Conservation (phyloP, 148 eudicot genomes). For the Vaccinium myrtillus region DNA sequence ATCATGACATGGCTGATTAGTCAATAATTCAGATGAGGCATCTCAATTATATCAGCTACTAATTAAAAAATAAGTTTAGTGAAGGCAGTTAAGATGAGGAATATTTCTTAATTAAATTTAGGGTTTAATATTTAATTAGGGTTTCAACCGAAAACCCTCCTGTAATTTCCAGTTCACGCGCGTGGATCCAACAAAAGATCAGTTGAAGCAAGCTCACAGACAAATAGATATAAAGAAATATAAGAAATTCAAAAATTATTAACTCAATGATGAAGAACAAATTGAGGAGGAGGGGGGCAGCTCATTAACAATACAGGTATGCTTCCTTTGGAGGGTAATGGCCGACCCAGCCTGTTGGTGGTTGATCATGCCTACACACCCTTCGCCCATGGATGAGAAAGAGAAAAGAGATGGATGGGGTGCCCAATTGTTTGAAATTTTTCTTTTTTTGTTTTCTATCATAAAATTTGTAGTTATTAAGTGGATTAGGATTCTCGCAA, state of each 20-base stretch:
- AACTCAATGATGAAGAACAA: neutral
- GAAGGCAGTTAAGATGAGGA: slow-evolving; percentile 25
- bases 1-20: neutral
- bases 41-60: neutral
- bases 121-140: slow-evolving; percentile 9
- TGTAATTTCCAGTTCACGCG: slow-evolving; percentile 13
- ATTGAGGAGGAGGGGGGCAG: neutral
- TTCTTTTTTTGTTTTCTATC: neutral
- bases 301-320: slow-evolving; percentile 2
- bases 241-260: neutral
- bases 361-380: slow-evolving; percentile 28
- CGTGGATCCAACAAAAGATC: slow-evolving; percentile 20
- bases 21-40: slow-evolving; percentile 12
- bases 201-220: neutral
- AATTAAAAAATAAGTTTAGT: slow-evolving; percentile 1
- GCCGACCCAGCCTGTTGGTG: slow-evolving; percentile 49
- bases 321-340: slow-evolving; percentile 34
- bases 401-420: neutral
- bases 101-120: neutral
- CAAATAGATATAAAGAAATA: neutral
- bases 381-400: slow-evolving; percentile 4
- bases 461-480: neutral
- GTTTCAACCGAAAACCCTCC: slow-evolving; percentile 17
- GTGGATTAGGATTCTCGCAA: too few relatives aligned
- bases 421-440: neutral